Evolutionary conservation across 805 yeast genomes (phyloP), one percentile per base, ranked within the genome.

Genomic region (Hanseniaspora taiwanica): DNA sequence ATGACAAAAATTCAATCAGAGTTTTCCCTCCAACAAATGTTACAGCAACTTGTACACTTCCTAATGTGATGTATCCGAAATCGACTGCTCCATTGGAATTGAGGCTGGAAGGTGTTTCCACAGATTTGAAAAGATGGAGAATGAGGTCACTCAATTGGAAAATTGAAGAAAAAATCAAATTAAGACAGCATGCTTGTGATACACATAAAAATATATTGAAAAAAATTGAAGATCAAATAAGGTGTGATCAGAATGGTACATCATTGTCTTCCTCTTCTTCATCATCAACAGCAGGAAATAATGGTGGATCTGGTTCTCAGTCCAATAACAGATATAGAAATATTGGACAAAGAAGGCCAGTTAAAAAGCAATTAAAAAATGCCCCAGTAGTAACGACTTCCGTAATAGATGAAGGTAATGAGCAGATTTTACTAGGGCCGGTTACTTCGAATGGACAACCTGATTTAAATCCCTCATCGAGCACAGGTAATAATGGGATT

Each of bases 1-100:
- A 83, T 2, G 96, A 87, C 55, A 69, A 86, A 49, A 84, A 82
- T 53, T 83, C 95, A 1, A 62, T 85, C 29, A 71, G 99, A 45
- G 83, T 91, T 1, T 91, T 91, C 59, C 98, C 98, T 1, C 97
- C 99, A 6, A 89, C 97, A 0, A 82, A 81, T 34, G 78, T 91
- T 27, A 78, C 85, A 2, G 93, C 95, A 6, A 74, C 81, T 21
- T 91, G 94, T 7, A 81, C 78, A 13, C 64, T 91, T 38, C 98
- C 98, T 2, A 81, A 81, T 46, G 94, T 86, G 13, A 71, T 83
- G 24, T 83, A 83, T 57, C 97, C 97, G 10, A 79, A 82, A 55
- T 80, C 95, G 0, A 68, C 79, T 1, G 84, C 91, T 53, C 81
- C 91, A 0, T 68, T 89, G 18, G 96, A 86, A 53, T 64, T 91